Percentiles rank a stretch among this genome's conserved stretches.
phyloP scores from a whole-genome alignment of 306 rosid genomes.

The Vicia sativa region DNA sequence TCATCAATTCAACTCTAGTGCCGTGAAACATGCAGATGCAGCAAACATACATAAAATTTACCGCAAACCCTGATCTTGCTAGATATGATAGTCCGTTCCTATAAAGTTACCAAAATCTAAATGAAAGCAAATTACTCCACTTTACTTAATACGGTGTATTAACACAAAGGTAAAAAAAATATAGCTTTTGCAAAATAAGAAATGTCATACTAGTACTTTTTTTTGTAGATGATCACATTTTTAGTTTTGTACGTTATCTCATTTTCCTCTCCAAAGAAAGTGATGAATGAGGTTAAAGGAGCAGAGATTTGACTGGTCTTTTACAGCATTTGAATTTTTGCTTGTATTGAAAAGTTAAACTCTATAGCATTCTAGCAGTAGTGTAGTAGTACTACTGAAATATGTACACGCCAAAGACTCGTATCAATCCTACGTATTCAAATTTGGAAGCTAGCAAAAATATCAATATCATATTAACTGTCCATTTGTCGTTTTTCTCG shows the following conservation, averaged over 20 bases:
- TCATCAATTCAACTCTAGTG: too few relatives aligned
- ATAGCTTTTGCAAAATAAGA: too few relatives aligned
- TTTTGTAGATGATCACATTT: too few relatives aligned
- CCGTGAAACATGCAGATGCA: too few relatives aligned
- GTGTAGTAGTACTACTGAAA: not conserved
- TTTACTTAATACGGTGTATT: too few relatives aligned
- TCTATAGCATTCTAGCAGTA: not conserved
- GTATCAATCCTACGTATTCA: not conserved
- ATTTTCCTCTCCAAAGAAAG: slow-evolving; percentile 26
- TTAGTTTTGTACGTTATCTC: slow-evolving; percentile 28
- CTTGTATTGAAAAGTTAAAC: not conserved
- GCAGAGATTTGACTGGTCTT: slow-evolving; percentile 34
- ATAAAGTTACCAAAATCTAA: too few relatives aligned
- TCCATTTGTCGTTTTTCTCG: slow-evolving; percentile 10
- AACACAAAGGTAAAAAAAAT: too few relatives aligned
- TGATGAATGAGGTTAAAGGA: slow-evolving; percentile 27
- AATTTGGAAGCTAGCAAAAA: slow-evolving; percentile 18
- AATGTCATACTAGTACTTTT: too few relatives aligned
- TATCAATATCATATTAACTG: slow-evolving; percentile 19
- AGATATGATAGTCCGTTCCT: too few relatives aligned
- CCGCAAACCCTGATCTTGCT: too few relatives aligned
- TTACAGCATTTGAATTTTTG: slow-evolving; percentile 17
- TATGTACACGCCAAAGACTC: slow-evolving; percentile 46
- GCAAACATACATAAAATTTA: too few relatives aligned
- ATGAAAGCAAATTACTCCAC: too few relatives aligned